phyloP scores from a whole-genome alignment of 1,284 basidiomycete species.

The Marasmius tenuissimus region DNA sequence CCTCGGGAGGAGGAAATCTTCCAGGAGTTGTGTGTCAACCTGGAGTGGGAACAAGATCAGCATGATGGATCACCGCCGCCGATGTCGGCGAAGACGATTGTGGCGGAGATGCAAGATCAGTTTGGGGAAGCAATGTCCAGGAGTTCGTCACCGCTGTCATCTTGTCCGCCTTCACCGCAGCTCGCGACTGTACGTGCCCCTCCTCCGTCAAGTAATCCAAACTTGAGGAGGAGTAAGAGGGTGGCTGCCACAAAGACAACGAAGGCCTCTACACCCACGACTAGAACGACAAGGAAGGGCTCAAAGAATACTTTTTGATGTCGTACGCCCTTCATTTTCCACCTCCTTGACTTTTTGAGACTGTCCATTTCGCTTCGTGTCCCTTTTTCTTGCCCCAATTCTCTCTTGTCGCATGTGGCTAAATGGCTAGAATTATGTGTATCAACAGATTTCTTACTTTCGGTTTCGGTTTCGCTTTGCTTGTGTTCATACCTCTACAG shows the following conservation, averaged over 20 bases:
- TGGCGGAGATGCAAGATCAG: background rate
- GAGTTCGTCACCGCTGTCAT: slow-evolving; percentile 9
- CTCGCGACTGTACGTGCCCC: slow-evolving; percentile 5
- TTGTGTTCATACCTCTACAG: background rate
- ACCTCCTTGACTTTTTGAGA: background rate
- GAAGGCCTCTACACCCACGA: background rate
- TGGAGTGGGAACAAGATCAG: slow-evolving; percentile 12
- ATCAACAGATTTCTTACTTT: background rate
- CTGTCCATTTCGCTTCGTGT: background rate
- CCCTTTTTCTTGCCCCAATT: background rate
- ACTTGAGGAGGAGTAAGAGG: background rate
- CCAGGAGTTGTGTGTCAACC: slow-evolving; percentile 15
- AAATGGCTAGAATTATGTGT: background rate
- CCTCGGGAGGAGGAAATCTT: slow-evolving; percentile 16
- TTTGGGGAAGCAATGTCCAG: background rate
- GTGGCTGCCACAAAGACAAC: background rate
- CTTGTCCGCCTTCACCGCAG: slow-evolving; percentile 13
- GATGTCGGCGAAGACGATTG: background rate
- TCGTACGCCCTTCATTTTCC: background rate
- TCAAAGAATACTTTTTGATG: background rate
- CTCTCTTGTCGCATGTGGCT: background rate
- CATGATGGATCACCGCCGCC: background rate
- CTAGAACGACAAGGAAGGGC: background rate
- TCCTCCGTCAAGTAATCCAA: slow-evolving; percentile 10
- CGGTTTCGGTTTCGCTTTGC: background rate